Evolutionary conservation across 371 early-diverging fungal species (phyloP), one percentile per base, ranked within the genome.

Genomic region (Rhizopus microsporus): DNA sequence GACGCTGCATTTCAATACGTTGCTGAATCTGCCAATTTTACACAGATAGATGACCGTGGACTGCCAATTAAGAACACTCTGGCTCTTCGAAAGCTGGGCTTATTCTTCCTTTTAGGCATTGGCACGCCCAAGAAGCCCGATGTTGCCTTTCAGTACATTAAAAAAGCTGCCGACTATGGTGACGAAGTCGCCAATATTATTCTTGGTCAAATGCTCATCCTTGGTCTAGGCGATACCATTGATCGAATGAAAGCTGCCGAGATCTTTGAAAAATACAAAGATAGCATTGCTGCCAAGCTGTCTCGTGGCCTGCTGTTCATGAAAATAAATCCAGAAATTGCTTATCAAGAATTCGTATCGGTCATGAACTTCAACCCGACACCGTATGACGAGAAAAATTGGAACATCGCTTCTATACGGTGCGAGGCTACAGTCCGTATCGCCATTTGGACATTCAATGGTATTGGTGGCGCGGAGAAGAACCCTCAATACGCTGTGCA

Each of bases 361-460:
- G 50, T 63, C 30, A 29, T 65, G 6, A 40, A 31, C 4, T 15
- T 54, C 13, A 1, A 13, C 29, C 6, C 46, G 3, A 54, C 60
- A 10, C 23, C 53, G 3, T 56, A 52, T 29, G 53, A 60, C 29
- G 35, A 56, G 16, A 49, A 65, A n/a, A 42, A 53, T 23, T 65
- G 60, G 60, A n/a, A 65, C 35, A 40, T 43, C 5, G 15, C n/a
- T 5, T 40, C 46, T 9, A 60, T 65, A 12, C 49, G 57, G 17
- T 35, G 57, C 13, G 66, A 65, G 54, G 60, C 61, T n/a, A 23
- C 40, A 23, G 37, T 60, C 1, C 50, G 52, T 10, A 52, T 65
- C 31, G 60, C 66, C 9, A 30, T 60, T 35, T 65, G 60, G 57
- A 53, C 60, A 10, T 65, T 57, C 30, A 55, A 65, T 15, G 66